These are phyloP conservation scores for Rhodosporidiobolus odoratus DNA, from an alignment of 768 basidiomycete species.

Conservation along the genomic window DNA sequence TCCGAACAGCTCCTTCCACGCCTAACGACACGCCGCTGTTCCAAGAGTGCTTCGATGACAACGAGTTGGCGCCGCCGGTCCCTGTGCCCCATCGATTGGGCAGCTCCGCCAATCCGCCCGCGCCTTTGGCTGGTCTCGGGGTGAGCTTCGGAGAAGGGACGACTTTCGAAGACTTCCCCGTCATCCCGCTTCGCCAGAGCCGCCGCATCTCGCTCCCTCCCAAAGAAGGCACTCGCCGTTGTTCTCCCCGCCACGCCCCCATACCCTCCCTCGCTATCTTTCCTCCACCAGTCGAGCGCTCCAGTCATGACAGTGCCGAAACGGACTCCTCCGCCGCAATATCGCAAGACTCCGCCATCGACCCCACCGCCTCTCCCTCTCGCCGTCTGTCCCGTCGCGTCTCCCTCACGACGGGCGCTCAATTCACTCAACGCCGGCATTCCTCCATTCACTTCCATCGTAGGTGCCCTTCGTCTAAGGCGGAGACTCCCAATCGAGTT, in stretches of 20 bases:
- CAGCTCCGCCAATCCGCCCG: background rate
- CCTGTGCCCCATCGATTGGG: conserved; percentile 8
- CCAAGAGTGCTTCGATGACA: conserved; percentile 24
- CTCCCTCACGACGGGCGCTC: background rate
- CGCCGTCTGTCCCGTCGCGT: conserved; percentile 18
- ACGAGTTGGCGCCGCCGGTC: conserved; percentile 11
- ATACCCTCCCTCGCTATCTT: conserved; percentile 30
- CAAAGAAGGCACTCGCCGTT: background rate
- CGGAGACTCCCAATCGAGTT: background rate
- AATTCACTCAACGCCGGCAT: background rate
- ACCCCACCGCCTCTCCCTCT: conserved; percentile 28
- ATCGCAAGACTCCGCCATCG: conserved; percentile 13
- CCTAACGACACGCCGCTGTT: conserved; percentile 30
- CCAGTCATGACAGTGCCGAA: conserved; percentile 14
- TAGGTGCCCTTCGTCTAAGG: background rate
- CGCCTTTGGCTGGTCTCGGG: conserved; percentile 19
- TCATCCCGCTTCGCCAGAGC: background rate
- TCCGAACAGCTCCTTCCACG: conserved; percentile 27
- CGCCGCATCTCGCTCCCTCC: background rate
- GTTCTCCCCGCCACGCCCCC: background rate
- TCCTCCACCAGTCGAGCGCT: background rate
- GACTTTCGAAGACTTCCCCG: background rate
- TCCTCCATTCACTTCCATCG: background rate
- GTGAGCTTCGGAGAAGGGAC: conserved; percentile 9
- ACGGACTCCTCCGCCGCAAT: conserved; percentile 8